A percentile compares a stretch with the other conserved stretches of the same genome.
These are phyloP conservation scores for Berkeleyomyces rouxiae DNA, from an alignment of 2,329 filamentous ascomycete genomes.

Conservation along the genomic window DNA sequence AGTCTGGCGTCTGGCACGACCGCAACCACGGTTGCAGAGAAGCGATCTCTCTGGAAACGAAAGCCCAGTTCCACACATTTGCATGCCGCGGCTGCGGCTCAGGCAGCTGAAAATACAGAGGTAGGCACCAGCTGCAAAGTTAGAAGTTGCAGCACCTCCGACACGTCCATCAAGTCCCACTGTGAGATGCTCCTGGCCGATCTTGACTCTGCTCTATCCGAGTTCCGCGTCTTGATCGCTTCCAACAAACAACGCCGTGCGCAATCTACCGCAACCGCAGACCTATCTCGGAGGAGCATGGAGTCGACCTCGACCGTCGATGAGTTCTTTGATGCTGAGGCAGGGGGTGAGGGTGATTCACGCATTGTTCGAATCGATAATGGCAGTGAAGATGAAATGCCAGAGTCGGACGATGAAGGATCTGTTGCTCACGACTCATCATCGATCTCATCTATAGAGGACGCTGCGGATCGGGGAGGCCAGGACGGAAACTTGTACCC, in stretches of 20 bases:
- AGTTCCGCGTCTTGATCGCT: constrained; percentile 62
- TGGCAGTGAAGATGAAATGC: constrained; percentile 47
- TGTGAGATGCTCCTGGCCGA: constrained; percentile 71
- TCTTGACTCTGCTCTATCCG: constrained; percentile 64
- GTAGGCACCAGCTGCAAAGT: constrained; percentile 22
- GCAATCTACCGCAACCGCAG: constrained; percentile 30
- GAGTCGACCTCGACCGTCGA: constrained; percentile 64
- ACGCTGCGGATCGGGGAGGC: constrained; percentile 38
- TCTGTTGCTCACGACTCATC: constrained; percentile 34
- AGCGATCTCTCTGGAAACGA: constrained; percentile 75
- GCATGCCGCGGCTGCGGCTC: constrained; percentile 22
- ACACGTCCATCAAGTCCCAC: constrained; percentile 58
- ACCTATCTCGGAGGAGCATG: constrained; percentile 46
- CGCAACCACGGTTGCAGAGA: background rate
- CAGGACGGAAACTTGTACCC: constrained; percentile 58
- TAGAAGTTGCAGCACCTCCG: constrained; percentile 29
- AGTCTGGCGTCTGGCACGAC: constrained; percentile 3
- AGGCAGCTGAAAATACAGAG: constrained; percentile 21
- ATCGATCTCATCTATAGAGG: constrained; percentile 42
- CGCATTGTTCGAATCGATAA: constrained; percentile 59
- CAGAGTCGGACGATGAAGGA: constrained; percentile 38
- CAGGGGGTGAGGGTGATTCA: constrained; percentile 41
- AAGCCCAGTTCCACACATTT: constrained; percentile 47
- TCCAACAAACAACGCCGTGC: constrained; percentile 65
- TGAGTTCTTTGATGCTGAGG: constrained; percentile 89